Evolutionary conservation across 192 early-diverging fungal species (phyloP), one percentile per base, ranked within the genome.

Genomic region (Oehlia diaphana): DNA sequence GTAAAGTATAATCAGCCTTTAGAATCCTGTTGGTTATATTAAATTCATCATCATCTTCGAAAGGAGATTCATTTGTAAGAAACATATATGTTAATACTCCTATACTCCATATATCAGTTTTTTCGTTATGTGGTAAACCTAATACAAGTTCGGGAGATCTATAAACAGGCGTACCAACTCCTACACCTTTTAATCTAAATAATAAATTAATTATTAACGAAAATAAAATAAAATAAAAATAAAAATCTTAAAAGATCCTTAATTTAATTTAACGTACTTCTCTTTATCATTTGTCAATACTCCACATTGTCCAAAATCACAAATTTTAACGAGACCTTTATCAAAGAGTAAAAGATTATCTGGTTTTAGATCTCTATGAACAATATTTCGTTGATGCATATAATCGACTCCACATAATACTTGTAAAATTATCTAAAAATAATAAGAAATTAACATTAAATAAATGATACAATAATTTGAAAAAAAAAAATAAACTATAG

Each of bases 31-130:
- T 58, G 2, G 50, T 58, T 4, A 58, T 16, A 12, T 58, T 13
- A 21, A 58, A 58, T 58, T 58, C 50, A 19, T 58, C 14, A 58
- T 90, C 84, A 64, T 81, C 88, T 75, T 86, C 89, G 79, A 92
- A 95, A 7, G 94, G 94, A 9, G 90, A 84, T 84, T 95, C 92
- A 42, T 92, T 93, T 65, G 92, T 93, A 31, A 95, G 84, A 58
- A 96, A 86, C 49, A 95, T 94, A 82, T 94, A 97, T 31, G 95
- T 88, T 73, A 98, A 92, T 23, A 97, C 92, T 71, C 97, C 97
- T 75, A 98, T 88, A n/a, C 93, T 94, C 96, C 96, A 98, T 78
- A 98, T 88, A 88, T 98, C 97, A 19, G 96, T 96, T 8, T 93
- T 87, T 83, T 95, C 95, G 39, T 96, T 95, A 83, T 98, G 92